Conservation (phyloP, 2,329 filamentous ascomycete genomes). For the Neopestalotiopsis sp. region DNA sequence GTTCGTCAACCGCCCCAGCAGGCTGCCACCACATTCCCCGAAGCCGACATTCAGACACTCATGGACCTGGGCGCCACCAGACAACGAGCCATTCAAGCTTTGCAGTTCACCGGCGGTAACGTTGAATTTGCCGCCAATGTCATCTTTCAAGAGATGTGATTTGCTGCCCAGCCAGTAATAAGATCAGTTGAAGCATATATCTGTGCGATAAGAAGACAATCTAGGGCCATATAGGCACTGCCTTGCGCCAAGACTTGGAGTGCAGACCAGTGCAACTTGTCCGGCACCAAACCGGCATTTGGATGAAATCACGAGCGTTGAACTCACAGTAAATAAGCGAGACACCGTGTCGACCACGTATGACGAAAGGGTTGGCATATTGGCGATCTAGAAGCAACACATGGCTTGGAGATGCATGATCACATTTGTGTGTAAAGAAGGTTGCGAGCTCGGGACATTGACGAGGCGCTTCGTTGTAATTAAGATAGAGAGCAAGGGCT, state of each 20-base stretch:
- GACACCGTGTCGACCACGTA: not conserved
- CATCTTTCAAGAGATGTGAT: constrained; percentile 61
- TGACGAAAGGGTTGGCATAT: not conserved
- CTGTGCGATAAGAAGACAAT: not conserved
- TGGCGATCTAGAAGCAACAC: not conserved
- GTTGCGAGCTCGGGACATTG: not conserved
- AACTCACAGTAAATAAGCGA: not conserved
- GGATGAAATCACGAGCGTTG: not conserved
- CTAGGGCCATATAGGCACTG: not conserved
- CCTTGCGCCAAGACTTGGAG: not conserved
- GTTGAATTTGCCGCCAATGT: constrained; percentile 87
- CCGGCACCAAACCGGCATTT: not conserved
- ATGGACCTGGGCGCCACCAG: constrained; percentile 78
- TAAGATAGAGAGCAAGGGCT: not conserved
- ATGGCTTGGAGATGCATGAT: not conserved
- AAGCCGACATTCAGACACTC: constrained; percentile 77
- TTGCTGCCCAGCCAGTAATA: not conserved
- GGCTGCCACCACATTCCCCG: constrained; percentile 46
- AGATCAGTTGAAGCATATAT: not conserved
- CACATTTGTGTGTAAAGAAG: not conserved
- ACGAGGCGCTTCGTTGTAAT: not conserved
- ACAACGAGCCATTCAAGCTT: constrained; percentile 77
- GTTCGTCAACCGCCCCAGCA: constrained; percentile 34
- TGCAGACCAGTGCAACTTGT: not conserved
- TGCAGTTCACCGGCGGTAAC: constrained; percentile 84